Percentiles rank a stretch among this genome's conserved stretches.
phyloP scores from a whole-genome alignment of 2,329 filamentous ascomycete species.

The Penicillium italicum region DNA sequence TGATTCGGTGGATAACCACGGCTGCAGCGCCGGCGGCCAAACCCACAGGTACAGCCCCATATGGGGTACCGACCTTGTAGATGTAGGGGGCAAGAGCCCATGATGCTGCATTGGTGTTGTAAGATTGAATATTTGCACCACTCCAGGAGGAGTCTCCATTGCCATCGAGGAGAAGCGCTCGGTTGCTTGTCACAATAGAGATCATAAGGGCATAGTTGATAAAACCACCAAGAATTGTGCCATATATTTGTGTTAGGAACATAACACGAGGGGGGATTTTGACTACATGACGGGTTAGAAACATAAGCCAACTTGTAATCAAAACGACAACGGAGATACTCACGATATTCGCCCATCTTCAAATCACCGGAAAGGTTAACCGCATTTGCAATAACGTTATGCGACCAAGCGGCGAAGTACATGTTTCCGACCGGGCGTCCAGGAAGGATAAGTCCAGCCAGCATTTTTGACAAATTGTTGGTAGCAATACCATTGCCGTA shows the following conservation, averaged over 20 bases:
- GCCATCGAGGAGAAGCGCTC: conserved; percentile 45
- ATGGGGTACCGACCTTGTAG: conserved; percentile 51
- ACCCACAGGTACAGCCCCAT: conserved; percentile 46
- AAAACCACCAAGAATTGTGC: conserved; percentile 53
- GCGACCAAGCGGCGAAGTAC: conserved; percentile 59
- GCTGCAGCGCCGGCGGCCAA: conserved; percentile 44
- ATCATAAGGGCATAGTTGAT: conserved; percentile 57
- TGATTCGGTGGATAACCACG: conserved; percentile 14
- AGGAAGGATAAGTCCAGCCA: conserved; percentile 52
- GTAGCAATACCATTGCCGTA: conserved; percentile 58
- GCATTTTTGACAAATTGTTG: conserved; percentile 57
- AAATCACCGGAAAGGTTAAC: conserved; percentile 53
- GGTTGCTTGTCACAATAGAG: conserved; percentile 50
- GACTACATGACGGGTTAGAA: background rate
- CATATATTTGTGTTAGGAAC: conserved; percentile 56
- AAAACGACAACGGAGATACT: conserved; percentile 22
- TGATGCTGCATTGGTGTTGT: conserved; percentile 37
- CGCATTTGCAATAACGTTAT: conserved; percentile 52
- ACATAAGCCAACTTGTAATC: conserved; percentile 16
- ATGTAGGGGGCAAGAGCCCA: conserved; percentile 53
- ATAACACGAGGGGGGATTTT: conserved; percentile 56
- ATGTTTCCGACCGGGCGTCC: conserved; percentile 54
- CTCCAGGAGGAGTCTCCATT: conserved; percentile 54
- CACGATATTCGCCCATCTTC: conserved; percentile 59
- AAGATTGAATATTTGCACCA: conserved; percentile 49